Percentiles rank a stretch among this genome's conserved stretches.
Conservation (phyloP, 306 rosid species). For the Dryas octopetala region DNA sequence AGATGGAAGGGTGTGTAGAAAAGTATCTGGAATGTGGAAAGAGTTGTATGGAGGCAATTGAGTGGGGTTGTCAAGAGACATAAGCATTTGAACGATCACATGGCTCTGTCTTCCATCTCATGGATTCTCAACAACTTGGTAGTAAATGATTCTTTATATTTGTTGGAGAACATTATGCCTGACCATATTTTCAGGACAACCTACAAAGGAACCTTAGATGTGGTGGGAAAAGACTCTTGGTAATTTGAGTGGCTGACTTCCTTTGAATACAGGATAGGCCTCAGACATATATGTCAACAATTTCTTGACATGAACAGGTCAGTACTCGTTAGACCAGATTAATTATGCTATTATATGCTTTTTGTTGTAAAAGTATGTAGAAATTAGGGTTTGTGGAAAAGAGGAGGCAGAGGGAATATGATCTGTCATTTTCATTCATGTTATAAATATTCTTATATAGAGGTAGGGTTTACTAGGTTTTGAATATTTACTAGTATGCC, state of each 20-base stretch:
- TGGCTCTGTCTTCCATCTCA: conserved; percentile 10
- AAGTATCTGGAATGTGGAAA: not conserved
- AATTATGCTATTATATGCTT: not conserved
- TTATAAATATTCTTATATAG: too few relatives aligned
- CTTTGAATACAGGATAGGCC: not conserved
- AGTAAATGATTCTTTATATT: not conserved
- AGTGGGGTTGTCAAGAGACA: not conserved
- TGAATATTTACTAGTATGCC: too few relatives aligned
- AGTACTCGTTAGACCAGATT: not conserved
- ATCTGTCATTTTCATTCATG: too few relatives aligned
- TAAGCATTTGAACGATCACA: conserved; percentile 8
- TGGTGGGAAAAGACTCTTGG: not conserved
- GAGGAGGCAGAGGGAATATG: too few relatives aligned
- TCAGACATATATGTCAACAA: not conserved
- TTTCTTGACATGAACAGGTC: not conserved
- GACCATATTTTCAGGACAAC: not conserved
- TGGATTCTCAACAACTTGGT: not conserved
- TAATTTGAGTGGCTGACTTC: not conserved
- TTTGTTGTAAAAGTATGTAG: too few relatives aligned
- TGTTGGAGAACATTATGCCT: not conserved
- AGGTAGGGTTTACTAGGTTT: too few relatives aligned
- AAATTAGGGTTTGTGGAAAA: too few relatives aligned
- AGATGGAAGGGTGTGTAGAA: not conserved
- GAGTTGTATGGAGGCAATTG: not conserved
- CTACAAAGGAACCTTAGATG: not conserved